Evolutionary conservation across 306 rosid genomes (phyloP).

Genomic region (Sesbania bispinosa): DNA sequence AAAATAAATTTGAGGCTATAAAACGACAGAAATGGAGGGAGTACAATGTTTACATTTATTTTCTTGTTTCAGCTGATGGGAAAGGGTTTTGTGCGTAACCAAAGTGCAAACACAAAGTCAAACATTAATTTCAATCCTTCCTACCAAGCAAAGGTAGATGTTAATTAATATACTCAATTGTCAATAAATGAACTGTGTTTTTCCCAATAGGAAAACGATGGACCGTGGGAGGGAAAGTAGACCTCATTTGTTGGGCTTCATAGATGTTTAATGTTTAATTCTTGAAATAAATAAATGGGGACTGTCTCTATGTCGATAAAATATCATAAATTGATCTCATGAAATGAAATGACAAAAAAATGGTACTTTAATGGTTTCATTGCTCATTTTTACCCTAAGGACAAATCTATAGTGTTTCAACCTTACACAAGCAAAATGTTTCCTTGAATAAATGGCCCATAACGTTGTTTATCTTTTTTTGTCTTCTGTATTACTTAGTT

Average conservation of each 20-base stretch:
- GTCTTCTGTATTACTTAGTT: background rate
- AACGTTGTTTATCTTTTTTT: background rate
- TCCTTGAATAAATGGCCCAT: background rate
- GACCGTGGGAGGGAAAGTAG: background rate
- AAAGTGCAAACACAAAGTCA: background rate
- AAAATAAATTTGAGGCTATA: too few relatives aligned
- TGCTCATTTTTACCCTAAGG: background rate
- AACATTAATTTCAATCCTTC: background rate
- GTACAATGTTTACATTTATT: background rate
- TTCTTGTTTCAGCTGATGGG: background rate
- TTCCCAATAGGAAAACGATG: background rate
- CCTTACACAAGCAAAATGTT: background rate
- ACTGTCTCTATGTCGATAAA: background rate
- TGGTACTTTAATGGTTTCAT: background rate
- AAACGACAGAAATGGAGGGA: too few relatives aligned
- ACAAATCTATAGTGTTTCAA: background rate
- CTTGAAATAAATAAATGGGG: background rate
- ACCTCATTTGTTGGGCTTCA: background rate
- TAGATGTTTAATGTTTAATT: background rate
- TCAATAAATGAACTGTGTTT: slow-evolving; percentile 14
- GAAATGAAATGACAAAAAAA: background rate
- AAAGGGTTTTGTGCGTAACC: background rate
- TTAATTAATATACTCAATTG: background rate
- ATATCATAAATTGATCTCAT: background rate
- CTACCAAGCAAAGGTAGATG: background rate